phyloP scores from a whole-genome alignment of 2,329 filamentous ascomycete genomes.

The Ceratocystis eucalypticola region DNA sequence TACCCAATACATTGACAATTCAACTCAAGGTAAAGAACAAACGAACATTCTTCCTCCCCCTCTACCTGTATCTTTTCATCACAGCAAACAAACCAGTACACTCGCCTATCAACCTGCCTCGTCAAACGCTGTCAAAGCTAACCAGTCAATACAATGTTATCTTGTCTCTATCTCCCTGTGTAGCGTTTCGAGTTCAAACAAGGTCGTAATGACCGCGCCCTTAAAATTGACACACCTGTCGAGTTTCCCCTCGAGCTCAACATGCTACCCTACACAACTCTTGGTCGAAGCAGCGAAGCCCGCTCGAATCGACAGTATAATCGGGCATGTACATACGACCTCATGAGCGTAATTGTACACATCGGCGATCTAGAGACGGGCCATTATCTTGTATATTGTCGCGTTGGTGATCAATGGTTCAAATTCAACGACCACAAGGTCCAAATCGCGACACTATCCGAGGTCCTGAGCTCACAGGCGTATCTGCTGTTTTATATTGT shows the following conservation, averaged over 20 bases:
- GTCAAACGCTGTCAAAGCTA: not conserved
- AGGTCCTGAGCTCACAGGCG: constrained; percentile 74
- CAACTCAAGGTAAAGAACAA: constrained; percentile 62
- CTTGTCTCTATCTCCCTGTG: not conserved
- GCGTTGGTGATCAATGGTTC: constrained; percentile 81
- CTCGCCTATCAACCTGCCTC: too few relatives aligned
- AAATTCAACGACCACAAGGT: constrained; percentile 93
- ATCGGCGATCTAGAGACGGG: constrained; percentile 87
- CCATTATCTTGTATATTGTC: constrained; percentile 81
- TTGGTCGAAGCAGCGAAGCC: constrained; percentile 38
- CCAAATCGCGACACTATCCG: constrained; percentile 65
- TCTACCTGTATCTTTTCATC: too few relatives aligned
- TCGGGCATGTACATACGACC: constrained; percentile 65
- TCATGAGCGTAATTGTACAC: constrained; percentile 82
- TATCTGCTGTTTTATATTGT: constrained; percentile 84
- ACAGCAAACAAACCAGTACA: too few relatives aligned
- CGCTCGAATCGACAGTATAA: constrained; percentile 41
- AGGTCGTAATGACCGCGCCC: constrained; percentile 51
- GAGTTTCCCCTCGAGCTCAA: constrained; percentile 78
- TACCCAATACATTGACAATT: constrained; percentile 82
- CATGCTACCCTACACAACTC: constrained; percentile 78
- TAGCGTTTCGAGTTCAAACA: constrained; percentile 62
- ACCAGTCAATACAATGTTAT: not conserved
- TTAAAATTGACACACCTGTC: constrained; percentile 79
- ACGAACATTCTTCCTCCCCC: not conserved